Evolutionary conservation across 1,284 basidiomycete species (phyloP).

Genomic region (Tylopilus sp.): DNA sequence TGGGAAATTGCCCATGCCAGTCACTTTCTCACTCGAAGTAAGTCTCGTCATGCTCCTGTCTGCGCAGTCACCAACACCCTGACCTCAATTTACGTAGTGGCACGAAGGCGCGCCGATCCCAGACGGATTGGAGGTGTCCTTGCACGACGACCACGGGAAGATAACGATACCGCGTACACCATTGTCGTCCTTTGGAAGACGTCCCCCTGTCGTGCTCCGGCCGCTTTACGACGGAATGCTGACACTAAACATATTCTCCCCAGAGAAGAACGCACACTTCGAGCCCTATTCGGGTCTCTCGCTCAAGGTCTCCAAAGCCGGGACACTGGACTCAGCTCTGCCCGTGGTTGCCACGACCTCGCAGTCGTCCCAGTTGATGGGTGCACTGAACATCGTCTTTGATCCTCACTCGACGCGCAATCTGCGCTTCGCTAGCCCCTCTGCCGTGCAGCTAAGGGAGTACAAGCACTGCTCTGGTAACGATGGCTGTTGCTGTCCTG

Average conservation of each 20-base stretch:
- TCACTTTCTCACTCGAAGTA: slow-evolving; percentile 6
- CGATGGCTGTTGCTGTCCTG: not conserved
- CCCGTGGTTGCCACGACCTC: not conserved
- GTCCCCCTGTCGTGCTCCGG: not conserved
- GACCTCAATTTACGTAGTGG: slow-evolving; percentile 4
- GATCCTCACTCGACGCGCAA: slow-evolving; percentile 13
- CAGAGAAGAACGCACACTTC: not conserved
- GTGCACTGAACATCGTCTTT: slow-evolving; percentile 15
- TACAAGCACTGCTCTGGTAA: not conserved
- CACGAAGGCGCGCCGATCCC: slow-evolving; percentile 2
- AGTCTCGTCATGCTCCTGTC: not conserved
- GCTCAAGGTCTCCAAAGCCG: slow-evolving; percentile 2
- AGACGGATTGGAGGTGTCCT: slow-evolving; percentile 4
- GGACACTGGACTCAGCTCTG: too few relatives aligned
- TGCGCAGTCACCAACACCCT: not conserved
- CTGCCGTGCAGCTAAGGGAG: slow-evolving; percentile 1
- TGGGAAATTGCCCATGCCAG: not conserved
- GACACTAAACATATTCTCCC: slow-evolving; percentile 8
- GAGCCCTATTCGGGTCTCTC: slow-evolving; percentile 13
- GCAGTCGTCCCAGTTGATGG: not conserved
- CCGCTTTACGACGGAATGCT: slow-evolving; percentile 9
- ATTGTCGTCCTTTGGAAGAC: not conserved
- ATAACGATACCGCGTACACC: slow-evolving; percentile 1
- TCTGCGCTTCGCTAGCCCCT: slow-evolving; percentile 9
- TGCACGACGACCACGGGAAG: slow-evolving; percentile 7